A percentile compares a stretch with the other conserved stretches of the same genome.
phyloP scores from a whole-genome alignment of 805 yeast genomes.

The Wickerhamomyces queroliae region DNA sequence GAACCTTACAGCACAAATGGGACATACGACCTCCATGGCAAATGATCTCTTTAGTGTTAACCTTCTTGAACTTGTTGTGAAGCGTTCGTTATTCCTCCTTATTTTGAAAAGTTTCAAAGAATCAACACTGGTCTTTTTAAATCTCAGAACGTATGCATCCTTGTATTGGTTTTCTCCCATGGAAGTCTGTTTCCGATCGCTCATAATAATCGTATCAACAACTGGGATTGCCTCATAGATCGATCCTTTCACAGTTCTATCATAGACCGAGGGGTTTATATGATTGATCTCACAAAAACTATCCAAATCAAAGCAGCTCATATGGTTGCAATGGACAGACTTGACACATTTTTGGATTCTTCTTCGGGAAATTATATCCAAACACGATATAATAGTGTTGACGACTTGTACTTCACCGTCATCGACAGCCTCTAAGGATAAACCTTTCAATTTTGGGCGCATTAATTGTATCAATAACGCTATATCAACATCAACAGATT shows the following conservation, averaged over 20 bases:
- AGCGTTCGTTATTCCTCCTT: not conserved
- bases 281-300: slow-evolving; percentile 2
- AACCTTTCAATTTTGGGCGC: not conserved
- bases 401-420: slow-evolving; percentile 13
- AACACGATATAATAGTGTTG: slow-evolving; percentile 7
- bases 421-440: not conserved
- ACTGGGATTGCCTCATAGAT: not conserved
- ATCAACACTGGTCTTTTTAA: not conserved
- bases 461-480: not conserved
- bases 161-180: too few species aligned
- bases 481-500: too few species aligned
- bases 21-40: slow-evolving; percentile 6
- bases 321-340: slow-evolving; percentile 10
- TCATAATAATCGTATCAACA: not conserved
- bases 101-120: not conserved
- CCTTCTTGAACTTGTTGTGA: not conserved
- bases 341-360: slow-evolving; percentile 11
- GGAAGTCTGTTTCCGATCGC: too few species aligned
- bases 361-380: slow-evolving; percentile 11
- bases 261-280: not conserved
- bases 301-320: slow-evolving; percentile 11
- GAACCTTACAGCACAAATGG: slow-evolving; percentile 13
- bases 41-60: slow-evolving; percentile 8
- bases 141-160: too few species aligned
- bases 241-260: not conserved